Percentiles rank a stretch among this genome's conserved stretches.
Conservation (phyloP, 768 basidiomycete species). For the Xanthoconium stramineum region DNA sequence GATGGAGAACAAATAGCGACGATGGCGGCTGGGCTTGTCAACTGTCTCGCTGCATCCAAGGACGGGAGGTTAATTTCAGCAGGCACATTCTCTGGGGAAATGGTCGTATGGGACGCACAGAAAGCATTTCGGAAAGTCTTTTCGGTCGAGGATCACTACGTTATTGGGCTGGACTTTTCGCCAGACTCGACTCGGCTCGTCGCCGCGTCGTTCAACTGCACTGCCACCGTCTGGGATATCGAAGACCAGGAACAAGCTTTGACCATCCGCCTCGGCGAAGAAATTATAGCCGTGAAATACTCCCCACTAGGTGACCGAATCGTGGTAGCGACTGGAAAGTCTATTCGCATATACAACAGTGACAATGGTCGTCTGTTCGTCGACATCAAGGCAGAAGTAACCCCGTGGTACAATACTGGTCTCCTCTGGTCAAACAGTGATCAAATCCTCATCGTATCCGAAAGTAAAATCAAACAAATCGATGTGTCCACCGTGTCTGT, state of each 20-base stretch:
- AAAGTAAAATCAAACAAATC: not conserved
- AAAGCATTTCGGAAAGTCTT: not conserved
- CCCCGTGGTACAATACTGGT: not conserved
- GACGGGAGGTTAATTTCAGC: not conserved
- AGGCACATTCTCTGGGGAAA: not conserved
- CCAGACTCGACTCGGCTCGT: not conserved
- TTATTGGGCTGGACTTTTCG: not conserved
- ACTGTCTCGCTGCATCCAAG: not conserved
- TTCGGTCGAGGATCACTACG: not conserved
- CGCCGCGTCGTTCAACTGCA: not conserved
- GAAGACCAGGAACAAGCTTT: not conserved
- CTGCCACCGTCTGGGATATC: not conserved
- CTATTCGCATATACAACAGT: not conserved
- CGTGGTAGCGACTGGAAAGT: not conserved
- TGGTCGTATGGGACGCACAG: not conserved
- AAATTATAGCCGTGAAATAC: not conserved
- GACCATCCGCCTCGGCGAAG: not conserved
- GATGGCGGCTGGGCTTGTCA: not conserved
- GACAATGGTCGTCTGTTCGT: not conserved
- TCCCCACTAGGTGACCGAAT: not conserved
- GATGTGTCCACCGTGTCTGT: conserved; percentile 1
- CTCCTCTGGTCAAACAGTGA: conserved; percentile 4
- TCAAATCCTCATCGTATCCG: not conserved
- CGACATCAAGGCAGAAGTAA: not conserved
- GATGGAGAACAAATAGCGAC: not conserved